Base-by-base conservation (phyloP, 2,329 filamentous ascomycete genomes). In the Pestalotiopsis sp. region DNA sequence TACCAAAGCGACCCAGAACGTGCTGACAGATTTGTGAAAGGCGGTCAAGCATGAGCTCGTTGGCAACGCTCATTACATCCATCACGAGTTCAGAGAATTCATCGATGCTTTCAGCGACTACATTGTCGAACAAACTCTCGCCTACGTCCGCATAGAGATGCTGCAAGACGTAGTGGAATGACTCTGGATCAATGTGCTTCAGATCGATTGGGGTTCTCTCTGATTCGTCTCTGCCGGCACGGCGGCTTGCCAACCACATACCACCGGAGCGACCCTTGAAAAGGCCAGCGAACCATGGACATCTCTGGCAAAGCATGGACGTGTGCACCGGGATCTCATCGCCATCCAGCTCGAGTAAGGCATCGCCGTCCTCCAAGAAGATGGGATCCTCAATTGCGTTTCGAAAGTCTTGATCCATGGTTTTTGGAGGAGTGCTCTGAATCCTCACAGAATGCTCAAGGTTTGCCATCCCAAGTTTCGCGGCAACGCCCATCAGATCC, bases 11-110 rank as follows among this genome's bases (percentile, higher is more conserved):
- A 45, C 94, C 95, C 69, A 98, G 88, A 25, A 94, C 82, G 69
- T 89, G 90, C 78, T 99, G 96, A 78, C 96, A 98, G 36, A 97
- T 90, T 78, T 97, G 93, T 4, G 94, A 94, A 4, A 99, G 83
- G 6, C 95, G 88, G 77, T 98, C 94, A 61, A 99, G 87, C 95
- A 99, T 98, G 68, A 99, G 83, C 79, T 99, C 95, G 77, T 99
- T 96, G 13, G 95, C 94, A 66, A 94, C 91, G 68, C 90, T 90
- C 87, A 98, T 91, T 59, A 98, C 93, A 74, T 97, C 94, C 81
- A 98, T 87, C 9, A 98, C 87, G n/a, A 96, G 84, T 74, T 98
- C 94, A 4, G 95, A 89, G 71, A 97, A 94, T 61, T 94, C 92
- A 72, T 98, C 94, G 5, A 97, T 81, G 70, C 91, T 90, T 17